Evolutionary conservation across 768 basidiomycete genomes (phyloP), one percentile per base, ranked within the genome.

Genomic region (Amanita polypyramis): DNA sequence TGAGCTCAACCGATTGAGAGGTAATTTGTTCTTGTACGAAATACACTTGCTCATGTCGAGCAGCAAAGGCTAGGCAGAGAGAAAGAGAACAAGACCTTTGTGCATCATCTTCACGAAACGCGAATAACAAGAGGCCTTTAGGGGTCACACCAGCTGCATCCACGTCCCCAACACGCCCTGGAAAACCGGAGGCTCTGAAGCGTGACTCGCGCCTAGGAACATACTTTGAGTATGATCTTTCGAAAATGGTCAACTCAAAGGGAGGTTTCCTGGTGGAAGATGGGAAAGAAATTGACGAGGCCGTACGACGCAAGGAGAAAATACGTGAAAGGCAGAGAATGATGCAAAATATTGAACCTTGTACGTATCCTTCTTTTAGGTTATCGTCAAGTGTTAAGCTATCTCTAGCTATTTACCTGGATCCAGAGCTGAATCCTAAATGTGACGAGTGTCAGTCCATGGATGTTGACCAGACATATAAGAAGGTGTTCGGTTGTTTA

Each of bases 151-250:
- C 82, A 35, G 75, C 77, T n/a, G 65, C 62, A 5, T 79, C 81
- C 21, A 74, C 68, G 10, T 80, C 80, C 14, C 77, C 83, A 1
- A 84, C 85, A 3, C 72, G 66, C 0, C 69, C 72, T 8, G 76
- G 75, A 0, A 69, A 69, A 0, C 57, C 70, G 1, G 68, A 72
- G 47, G 70, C 75, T 46, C 66, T 91, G 47, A 77, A 78, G 58
- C 78, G 85, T 5, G 87, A 92, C 55, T 75, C 82, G 10, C 77
- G 87, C 29, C 70, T 92, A 9, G 95, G 91, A 21, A 88, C 79
- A 41, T 97, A 97, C 67, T 95, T 95, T 55, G 95, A 98, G 55
- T 98, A 96, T 77, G 94, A 97, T 62, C 65, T 97, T 11, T 87
- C 87, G 10, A 97, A 96, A 72, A 88, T 97, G 82, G 84, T 92